phyloP scores from a whole-genome alignment of 768 basidiomycete genomes.

The Termitomyces sp. region DNA sequence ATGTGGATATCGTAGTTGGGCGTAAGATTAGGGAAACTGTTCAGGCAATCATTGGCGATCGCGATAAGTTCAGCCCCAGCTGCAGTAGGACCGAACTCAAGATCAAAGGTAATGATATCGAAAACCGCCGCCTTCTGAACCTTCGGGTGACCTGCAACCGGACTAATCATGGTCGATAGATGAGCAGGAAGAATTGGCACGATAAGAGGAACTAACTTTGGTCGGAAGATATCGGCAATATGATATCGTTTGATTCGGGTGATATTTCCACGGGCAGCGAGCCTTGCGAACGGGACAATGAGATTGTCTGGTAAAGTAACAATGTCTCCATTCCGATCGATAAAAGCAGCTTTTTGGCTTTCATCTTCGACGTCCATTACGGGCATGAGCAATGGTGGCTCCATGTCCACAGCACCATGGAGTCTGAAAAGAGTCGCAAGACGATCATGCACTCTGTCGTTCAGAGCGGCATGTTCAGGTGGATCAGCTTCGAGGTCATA shows the following conservation, averaged over 20 bases:
- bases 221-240: constrained; percentile 65
- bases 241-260: constrained; percentile 81
- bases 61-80: constrained; percentile 72
- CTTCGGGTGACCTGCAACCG: constrained; percentile 68
- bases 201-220: constrained; percentile 39
- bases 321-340: constrained; percentile 77
- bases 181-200: neutral
- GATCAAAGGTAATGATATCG: constrained; percentile 78
- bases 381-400: constrained; percentile 81
- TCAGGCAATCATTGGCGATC: constrained; percentile 59
- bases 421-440: constrained; percentile 75
- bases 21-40: constrained; percentile 64
- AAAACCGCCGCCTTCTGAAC: constrained; percentile 70
- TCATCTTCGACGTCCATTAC: constrained; percentile 57
- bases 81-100: constrained; percentile 55
- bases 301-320: constrained; percentile 69
- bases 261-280: constrained; percentile 62
- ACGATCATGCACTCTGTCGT: constrained; percentile 71
- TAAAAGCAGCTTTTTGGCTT: constrained; percentile 59
- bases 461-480: constrained; percentile 66
- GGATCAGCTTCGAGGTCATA: constrained; percentile 69
- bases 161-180: constrained; percentile 26
- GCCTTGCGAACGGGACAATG: constrained; percentile 72
- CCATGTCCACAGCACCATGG: constrained; percentile 87
- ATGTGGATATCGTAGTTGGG: constrained; percentile 71